phyloP scores from a whole-genome alignment of 495 filamentous ascomycete genomes.

The Trichoderma erinaceum region DNA sequence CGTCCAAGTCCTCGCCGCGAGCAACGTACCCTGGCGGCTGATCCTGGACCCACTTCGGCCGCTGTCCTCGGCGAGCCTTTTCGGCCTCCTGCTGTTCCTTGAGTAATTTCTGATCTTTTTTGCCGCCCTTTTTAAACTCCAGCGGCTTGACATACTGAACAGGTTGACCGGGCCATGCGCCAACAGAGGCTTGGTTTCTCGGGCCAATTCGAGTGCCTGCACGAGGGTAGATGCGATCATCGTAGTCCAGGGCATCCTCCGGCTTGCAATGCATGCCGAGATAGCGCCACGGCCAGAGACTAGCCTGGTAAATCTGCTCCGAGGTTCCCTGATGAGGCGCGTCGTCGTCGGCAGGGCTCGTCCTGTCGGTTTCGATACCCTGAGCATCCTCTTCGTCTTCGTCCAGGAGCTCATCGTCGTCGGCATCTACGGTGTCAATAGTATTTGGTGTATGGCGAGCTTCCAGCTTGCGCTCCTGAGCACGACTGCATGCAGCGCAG shows the following conservation, averaged over 20 bases:
- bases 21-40: slow-evolving; percentile 79
- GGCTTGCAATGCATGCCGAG: slow-evolving; percentile 92
- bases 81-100: slow-evolving; percentile 78
- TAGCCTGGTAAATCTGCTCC: slow-evolving; percentile 86
- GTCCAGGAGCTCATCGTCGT: slow-evolving; percentile 71
- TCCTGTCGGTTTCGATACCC: slow-evolving; percentile 48
- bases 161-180: slow-evolving; percentile 73
- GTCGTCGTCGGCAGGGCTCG: slow-evolving; percentile 51
- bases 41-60: slow-evolving; percentile 90
- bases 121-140: slow-evolving; percentile 68
- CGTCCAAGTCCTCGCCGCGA: slow-evolving; percentile 68
- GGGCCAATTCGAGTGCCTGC: slow-evolving; percentile 90
- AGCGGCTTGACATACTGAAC: slow-evolving; percentile 84
- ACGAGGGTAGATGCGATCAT: slow-evolving; percentile 95
- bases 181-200: slow-evolving; percentile 83
- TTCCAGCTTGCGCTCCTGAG: slow-evolving; percentile 87
- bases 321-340: slow-evolving; percentile 66
- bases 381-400: slow-evolving; percentile 69
- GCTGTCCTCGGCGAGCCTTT: slow-evolving; percentile 65
- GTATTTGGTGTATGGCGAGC: slow-evolving; percentile 74
- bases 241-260: slow-evolving; percentile 94
- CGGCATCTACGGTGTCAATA: slow-evolving; percentile 54
- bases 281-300: slow-evolving; percentile 94
- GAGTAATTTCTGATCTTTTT: slow-evolving; percentile 61
- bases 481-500: slow-evolving; percentile 89